phyloP scores from a whole-genome alignment of 768 basidiomycete genomes.

The Chiua virens region DNA sequence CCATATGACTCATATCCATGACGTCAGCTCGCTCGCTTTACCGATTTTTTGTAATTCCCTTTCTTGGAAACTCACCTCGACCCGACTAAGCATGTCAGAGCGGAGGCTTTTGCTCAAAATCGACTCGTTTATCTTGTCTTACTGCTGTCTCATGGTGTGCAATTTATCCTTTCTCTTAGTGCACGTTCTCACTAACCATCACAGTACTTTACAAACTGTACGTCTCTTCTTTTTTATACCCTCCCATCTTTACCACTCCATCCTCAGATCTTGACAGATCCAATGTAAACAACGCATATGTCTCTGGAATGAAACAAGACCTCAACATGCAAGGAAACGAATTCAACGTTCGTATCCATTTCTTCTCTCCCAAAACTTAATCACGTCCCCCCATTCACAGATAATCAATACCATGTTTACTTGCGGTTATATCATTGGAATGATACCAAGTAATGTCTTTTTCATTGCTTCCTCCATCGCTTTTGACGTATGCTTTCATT shows the following conservation, averaged over 20 bases:
- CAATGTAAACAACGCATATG: conserved; percentile 71
- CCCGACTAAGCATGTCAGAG: too few relatives aligned
- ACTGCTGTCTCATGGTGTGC: conserved; percentile 65
- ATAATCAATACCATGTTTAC: conserved; percentile 72
- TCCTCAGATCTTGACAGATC: conserved; percentile 61
- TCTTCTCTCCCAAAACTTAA: background rate
- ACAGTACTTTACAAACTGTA: conserved; percentile 69
- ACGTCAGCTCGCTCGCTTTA: conserved; percentile 21
- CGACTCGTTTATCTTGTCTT: conserved; percentile 69
- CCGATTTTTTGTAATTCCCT: background rate
- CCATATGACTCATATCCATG: background rate
- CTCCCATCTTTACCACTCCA: background rate
- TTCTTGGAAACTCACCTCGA: background rate
- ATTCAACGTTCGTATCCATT: conserved; percentile 46
- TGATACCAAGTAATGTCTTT: conserved; percentile 58
- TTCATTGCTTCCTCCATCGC: background rate
- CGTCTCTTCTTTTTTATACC: conserved; percentile 6
- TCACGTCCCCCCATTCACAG: conserved; percentile 29
- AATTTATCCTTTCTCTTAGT: conserved; percentile 9
- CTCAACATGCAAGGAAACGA: conserved; percentile 63
- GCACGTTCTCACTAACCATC: background rate
- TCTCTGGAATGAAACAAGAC: conserved; percentile 79
- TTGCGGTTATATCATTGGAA: conserved; percentile 73
- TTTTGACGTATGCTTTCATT: conserved; percentile 3
- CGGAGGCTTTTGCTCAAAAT: conserved; percentile 54